Percentiles rank a stretch among this genome's conserved stretches.
These are phyloP conservation scores for Fistulina hepatica DNA, from an alignment of 1,284 basidiomycete species.

Conservation along the genomic window DNA sequence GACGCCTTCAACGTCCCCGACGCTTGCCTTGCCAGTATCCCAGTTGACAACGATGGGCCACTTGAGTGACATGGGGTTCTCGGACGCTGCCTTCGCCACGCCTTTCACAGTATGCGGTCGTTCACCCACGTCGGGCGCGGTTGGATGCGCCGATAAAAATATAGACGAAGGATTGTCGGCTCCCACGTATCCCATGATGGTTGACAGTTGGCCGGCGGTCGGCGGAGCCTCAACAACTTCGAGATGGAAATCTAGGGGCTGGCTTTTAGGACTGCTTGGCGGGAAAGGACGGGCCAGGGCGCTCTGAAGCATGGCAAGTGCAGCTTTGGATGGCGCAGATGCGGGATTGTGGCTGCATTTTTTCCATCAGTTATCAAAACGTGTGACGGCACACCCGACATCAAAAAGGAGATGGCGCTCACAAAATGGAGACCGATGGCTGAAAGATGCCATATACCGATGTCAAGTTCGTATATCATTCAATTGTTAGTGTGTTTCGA, in stretches of 20 bases:
- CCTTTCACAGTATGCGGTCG: conserved; percentile 32
- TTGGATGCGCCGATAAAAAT: conserved; percentile 47
- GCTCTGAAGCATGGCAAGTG: conserved; percentile 45
- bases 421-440: no score
- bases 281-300: conserved; percentile 54
- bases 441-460: no score
- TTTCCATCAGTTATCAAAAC: conserved; percentile 8
- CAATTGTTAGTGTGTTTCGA: no score
- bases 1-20: conserved; percentile 62
- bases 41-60: conserved; percentile 77
- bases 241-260: conserved; percentile 57
- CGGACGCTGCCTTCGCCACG: conserved; percentile 38
- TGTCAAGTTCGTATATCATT: no score
- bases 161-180: conserved; percentile 24
- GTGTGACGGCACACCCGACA: no score
- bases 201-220: conserved; percentile 53
- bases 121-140: conserved; percentile 29
- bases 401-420: no score
- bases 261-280: conserved; percentile 28
- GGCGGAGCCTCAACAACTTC: conserved; percentile 59
- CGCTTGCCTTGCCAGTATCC: conserved; percentile 50
- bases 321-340: conserved; percentile 47
- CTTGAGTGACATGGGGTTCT: conserved; percentile 49
- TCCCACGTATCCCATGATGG: conserved; percentile 50
- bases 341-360: conserved; percentile 47